A percentile compares a stretch with the other conserved stretches of the same genome.
Conservation (phyloP, 2,329 filamentous ascomycete species). For the Rachicladosporium sp. region DNA sequence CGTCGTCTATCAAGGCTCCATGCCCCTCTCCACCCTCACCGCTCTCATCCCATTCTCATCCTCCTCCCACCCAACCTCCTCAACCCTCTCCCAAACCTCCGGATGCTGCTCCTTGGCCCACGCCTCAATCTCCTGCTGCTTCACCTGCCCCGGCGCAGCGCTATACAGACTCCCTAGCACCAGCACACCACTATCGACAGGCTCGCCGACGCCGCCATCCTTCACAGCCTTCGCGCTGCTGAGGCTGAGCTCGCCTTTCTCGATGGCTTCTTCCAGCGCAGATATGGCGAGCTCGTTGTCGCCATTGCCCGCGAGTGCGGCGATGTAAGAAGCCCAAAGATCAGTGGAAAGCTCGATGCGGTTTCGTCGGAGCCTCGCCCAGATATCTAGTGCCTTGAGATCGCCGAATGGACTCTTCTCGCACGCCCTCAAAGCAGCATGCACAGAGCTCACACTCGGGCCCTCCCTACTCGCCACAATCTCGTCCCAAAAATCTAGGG, state of each 20-base stretch:
- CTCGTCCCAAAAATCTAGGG: constrained; percentile 70
- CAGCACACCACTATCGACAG: constrained; percentile 43
- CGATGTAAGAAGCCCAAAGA: constrained; percentile 67
- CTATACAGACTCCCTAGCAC: constrained; percentile 79
- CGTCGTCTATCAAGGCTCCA: neutral
- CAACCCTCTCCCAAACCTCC: constrained; percentile 49
- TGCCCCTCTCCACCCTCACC: constrained; percentile 15
- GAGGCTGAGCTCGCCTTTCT: constrained; percentile 47
- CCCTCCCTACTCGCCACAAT: constrained; percentile 78
- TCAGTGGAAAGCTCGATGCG: constrained; percentile 64
- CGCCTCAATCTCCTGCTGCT: constrained; percentile 58
- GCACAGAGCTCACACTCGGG: constrained; percentile 67
- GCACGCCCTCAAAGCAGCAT: constrained; percentile 69
- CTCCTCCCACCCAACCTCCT: constrained; percentile 28
- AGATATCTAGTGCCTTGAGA: constrained; percentile 44
- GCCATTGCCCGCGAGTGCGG: constrained; percentile 61
- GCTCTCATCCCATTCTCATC: constrained; percentile 8
- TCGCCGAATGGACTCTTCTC: constrained; percentile 44
- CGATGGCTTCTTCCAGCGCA: constrained; percentile 55
- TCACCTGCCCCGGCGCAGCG: constrained; percentile 44
- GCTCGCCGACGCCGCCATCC: no score
- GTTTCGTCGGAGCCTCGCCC: constrained; percentile 58
- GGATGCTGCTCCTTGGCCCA: constrained; percentile 63
- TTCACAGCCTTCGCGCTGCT: no score
- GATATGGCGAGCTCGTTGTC: constrained; percentile 55